Base-by-base conservation (phyloP, 2,329 filamentous ascomycete species). In the Epicoccum nigrum region DNA sequence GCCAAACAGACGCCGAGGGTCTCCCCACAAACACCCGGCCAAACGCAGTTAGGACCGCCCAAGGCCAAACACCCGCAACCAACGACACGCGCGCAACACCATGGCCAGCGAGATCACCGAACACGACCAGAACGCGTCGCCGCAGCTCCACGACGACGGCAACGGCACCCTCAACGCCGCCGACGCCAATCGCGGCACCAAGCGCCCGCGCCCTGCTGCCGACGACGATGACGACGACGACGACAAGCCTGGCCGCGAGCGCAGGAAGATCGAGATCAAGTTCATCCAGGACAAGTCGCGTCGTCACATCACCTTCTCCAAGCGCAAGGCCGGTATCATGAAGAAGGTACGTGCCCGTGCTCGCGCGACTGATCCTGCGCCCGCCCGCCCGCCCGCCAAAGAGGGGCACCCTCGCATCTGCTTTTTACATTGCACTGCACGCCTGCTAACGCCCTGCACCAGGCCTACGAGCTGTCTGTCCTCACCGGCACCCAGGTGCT, bases 271-370 rank as follows among this genome's bases (percentile, higher is more conserved):
- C 70, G 94, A 99, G 79, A 99, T 99, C 81, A 99, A 99, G 84
- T 99, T 99, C 81, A 99, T 99, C 77, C 93, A 92, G 78, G 94
- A 99, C 80, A 99, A 99, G 83, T 97, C 93, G 79, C 92, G 94
- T 79, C 89, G 94, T 59, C 94, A 99, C 81, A 99, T 97, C 75
- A 97, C 94, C 70, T 97, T 99, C 77, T 97, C 93, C 66, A 99
- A 99, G 86, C 91, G 94, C 76, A 99, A 99, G 83, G 94, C 94
- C 49, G 94, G 94, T 68, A 97, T 99, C 77, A 97, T 99, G 94
- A 97, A 99, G 84, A 97, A 97, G 92, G 94, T 97, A 75, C 65
- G 86, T 82, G 41, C 50, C 37, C 21, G n/a, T n/a, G n/a, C n/a
- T n/a, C n/a, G n/a, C n/a, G 34, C 43, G 21, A 17, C 19, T 15